Evolutionary conservation across 2,329 filamentous ascomycete species (phyloP).

Genomic region (Zymoseptoria brevis): DNA sequence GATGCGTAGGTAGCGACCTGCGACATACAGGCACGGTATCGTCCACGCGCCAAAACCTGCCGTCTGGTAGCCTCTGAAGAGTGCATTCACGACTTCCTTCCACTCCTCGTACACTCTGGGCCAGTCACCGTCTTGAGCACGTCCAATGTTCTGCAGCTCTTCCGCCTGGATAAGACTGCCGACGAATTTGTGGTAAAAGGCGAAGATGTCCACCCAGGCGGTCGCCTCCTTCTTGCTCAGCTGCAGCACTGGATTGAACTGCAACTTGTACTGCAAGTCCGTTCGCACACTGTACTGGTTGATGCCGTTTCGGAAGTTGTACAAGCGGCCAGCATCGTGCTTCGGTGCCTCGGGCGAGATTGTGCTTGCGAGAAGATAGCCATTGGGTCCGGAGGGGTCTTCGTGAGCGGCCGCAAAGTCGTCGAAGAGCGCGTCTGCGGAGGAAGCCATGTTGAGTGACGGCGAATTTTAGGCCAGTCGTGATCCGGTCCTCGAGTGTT

Average conservation of each 20-base stretch:
- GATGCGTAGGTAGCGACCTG: slow-evolving; percentile 74
- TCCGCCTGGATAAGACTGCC: slow-evolving; percentile 63
- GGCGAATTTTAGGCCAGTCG: not conserved
- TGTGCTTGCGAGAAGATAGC: slow-evolving; percentile 65
- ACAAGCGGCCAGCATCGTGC: slow-evolving; percentile 57
- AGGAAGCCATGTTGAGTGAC: slow-evolving; percentile 3
- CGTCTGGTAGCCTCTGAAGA: slow-evolving; percentile 75
- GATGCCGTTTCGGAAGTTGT: slow-evolving; percentile 62
- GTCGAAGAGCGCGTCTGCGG: slow-evolving; percentile 58
- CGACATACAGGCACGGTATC: slow-evolving; percentile 79
- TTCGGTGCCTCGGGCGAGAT: slow-evolving; percentile 62
- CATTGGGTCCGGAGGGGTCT: slow-evolving; percentile 57
- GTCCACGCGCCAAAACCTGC: slow-evolving; percentile 80
- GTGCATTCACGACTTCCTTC: slow-evolving; percentile 70
- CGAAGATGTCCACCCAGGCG: slow-evolving; percentile 83
- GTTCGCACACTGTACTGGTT: slow-evolving; percentile 57
- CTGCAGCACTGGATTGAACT: slow-evolving; percentile 47
- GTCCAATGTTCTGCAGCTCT: slow-evolving; percentile 42
- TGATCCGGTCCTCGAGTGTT: not conserved
- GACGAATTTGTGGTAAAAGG: slow-evolving; percentile 73
- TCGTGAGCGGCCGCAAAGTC: slow-evolving; percentile 65
- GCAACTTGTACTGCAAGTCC: slow-evolving; percentile 63
- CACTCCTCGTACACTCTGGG: slow-evolving; percentile 77
- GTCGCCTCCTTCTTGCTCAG: slow-evolving; percentile 53
- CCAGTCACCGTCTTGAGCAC: slow-evolving; percentile 53